phyloP scores from a whole-genome alignment of 257 asterid genomes.

The Solanum lignicaule region DNA sequence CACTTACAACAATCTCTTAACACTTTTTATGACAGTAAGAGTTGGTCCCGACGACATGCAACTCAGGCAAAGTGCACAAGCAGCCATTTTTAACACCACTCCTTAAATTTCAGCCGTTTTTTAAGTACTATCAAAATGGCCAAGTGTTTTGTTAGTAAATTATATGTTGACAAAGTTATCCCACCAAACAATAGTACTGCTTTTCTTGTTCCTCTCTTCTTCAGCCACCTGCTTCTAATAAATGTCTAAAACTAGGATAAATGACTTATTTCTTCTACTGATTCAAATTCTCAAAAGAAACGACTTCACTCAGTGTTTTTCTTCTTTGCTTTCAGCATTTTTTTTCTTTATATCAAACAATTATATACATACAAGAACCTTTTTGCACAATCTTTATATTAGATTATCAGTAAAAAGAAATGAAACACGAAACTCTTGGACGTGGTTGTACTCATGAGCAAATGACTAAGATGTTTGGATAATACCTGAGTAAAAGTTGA shows the following conservation, averaged over 20 bases:
- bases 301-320: not conserved
- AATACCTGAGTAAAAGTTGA: not conserved
- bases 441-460: not conserved
- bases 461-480: not conserved
- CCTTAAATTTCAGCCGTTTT: not conserved
- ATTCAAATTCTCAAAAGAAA: not conserved
- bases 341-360: not conserved
- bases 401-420: not conserved
- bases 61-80: not conserved
- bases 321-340: not conserved
- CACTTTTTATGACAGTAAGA: not conserved
- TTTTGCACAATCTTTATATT: not conserved
- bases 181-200: not conserved
- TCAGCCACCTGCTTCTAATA: not conserved
- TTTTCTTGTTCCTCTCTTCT: not conserved
- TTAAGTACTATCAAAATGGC: not conserved
- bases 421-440: not conserved
- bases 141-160: not conserved
- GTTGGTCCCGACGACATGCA: not conserved
- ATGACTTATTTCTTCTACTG: not conserved
- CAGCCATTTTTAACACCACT: not conserved
- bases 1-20: not conserved
- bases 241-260: not conserved
- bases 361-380: not conserved
- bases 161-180: not conserved